Base-by-base conservation (phyloP, 2,329 filamentous ascomycete genomes). In the Penicillium sp. region DNA sequence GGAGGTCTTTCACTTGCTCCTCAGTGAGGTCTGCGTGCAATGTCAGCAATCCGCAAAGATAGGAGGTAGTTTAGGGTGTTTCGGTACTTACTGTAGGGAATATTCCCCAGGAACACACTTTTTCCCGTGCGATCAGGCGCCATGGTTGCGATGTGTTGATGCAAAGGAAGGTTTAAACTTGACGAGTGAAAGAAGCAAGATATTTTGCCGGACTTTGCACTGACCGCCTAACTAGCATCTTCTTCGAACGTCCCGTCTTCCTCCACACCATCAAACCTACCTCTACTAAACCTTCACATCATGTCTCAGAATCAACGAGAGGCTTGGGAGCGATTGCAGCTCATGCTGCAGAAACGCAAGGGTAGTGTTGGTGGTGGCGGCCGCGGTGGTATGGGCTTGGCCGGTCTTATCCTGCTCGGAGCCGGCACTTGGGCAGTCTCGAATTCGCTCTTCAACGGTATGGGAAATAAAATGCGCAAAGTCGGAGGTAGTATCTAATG, bases 1-100 rank as follows among this genome's bases (percentile, higher is more conserved):
- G 95, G 58, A 96, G 96, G 66, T 97, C 90, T 70, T 88, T 89
- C 67, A 99, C 96, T 73, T 96, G 90, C 73, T 97, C 92, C 77
- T 99, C 94, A 27, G 92, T 96, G 62, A 97, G 86, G 60, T 93
- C 92, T 96, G 68, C n/a, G 49, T 26, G 49, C 23, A 41, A 22
- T 20, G 45, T 70, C 60, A 71, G 67, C 31, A 49, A 42, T 27
- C 9, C 35, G 12, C 11, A 40, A 3, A 6, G 22, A 14, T 6
- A 26, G 18, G 41, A 23, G 9, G 9, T 22, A 7, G 2, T n/a
- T 20, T 22, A 18, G 11, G 27, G 20, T 18, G n/a, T 11, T 31
- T 14, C 14, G 15, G n/a, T 9, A 88, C 70, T 87, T 88, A 76
- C 90, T 66, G 82, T 84, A 72, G 81, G 90, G 88, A 84, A 91